These are phyloP conservation scores for Naegleria lovaniensis DNA, from an alignment of 208 protist genomes.

Conservation along the genomic window DNA sequence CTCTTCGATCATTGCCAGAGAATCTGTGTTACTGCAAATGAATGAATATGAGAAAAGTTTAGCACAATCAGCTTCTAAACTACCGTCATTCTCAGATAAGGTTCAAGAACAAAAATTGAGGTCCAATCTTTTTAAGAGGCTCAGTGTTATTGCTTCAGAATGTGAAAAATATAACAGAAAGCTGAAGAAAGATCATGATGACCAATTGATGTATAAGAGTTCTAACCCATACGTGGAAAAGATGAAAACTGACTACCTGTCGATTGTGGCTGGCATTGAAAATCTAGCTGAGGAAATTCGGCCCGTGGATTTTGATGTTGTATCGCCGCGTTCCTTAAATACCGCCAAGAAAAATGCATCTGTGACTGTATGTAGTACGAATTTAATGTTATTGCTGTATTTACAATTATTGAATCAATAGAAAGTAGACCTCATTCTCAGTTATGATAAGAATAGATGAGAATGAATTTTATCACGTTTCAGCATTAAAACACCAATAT, in stretches of 20 bases:
- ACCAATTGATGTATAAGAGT: background rate
- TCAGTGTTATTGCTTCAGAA: background rate
- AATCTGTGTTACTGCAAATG: background rate
- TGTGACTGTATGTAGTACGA: background rate
- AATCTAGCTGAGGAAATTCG: background rate
- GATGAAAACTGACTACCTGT: background rate
- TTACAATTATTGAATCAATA: background rate
- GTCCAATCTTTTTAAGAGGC: background rate
- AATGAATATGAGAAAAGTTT: background rate
- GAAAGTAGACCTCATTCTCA: background rate
- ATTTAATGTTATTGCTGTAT: too few relatives aligned
- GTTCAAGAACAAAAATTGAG: background rate
- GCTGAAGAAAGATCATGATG: background rate
- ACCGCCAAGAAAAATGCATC: background rate
- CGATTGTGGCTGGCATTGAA: background rate
- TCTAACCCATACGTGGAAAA: background rate
- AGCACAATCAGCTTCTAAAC: background rate
- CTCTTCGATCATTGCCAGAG: background rate
- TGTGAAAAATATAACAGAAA: background rate
- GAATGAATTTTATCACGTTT: background rate
- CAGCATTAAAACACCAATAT: background rate
- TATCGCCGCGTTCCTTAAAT: background rate
- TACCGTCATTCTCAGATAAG: background rate
- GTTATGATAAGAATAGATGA: background rate
- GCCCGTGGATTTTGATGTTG: background rate